Evolutionary conservation across 2,329 filamentous ascomycete genomes (phyloP), one percentile per base, ranked within the genome.

Genomic region (Exserohilum rostratum): DNA sequence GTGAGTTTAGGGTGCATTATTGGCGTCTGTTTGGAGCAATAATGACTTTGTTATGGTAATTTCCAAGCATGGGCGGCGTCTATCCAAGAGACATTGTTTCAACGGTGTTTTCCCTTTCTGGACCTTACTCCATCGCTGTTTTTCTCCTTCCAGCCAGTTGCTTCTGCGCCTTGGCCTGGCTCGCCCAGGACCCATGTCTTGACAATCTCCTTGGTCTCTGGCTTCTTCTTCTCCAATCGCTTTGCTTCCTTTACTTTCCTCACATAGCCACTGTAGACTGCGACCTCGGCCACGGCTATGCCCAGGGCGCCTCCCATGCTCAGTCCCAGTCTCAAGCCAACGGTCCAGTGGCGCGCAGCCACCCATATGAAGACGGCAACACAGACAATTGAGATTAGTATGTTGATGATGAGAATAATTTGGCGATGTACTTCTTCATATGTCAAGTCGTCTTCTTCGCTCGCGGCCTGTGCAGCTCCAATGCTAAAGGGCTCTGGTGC

Each of bases 401-500:
- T 91, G 73, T 98, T 99, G 67, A 96, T 82, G 46, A 98, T 91
- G 6, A 98, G 80, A 37, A 90, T 87, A 52, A 95, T 78, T 68
- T 95, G 91, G n/a, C 90, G 83, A 71, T 93, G 89, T 1, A 95
- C 81, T 56, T 95, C 90, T 31, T 84, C 83, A 60, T 87, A 87
- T 2, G 86, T 87, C 2, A 89, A 78, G 2, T 88, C 87, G 58
- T 91, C 89, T 9, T 79, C 76, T 31, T 79, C 77, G 22, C 60
- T 77, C 60, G 85, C 83, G 5, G 58, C 46, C 15, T 43, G 52
- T 10, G 59, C 54, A 3, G 62, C 60, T 7, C 60, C 62, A 3
- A 66, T 53, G 31, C 79, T 81, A 53, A 83, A 82, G 67, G 85
- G 87, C 10, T 46, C 33, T 31, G 82, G 84, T 60, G 65, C 76